Evolutionary conservation across 2,329 filamentous ascomycete genomes (phyloP).

Genomic region (Byssochlamys sp.): DNA sequence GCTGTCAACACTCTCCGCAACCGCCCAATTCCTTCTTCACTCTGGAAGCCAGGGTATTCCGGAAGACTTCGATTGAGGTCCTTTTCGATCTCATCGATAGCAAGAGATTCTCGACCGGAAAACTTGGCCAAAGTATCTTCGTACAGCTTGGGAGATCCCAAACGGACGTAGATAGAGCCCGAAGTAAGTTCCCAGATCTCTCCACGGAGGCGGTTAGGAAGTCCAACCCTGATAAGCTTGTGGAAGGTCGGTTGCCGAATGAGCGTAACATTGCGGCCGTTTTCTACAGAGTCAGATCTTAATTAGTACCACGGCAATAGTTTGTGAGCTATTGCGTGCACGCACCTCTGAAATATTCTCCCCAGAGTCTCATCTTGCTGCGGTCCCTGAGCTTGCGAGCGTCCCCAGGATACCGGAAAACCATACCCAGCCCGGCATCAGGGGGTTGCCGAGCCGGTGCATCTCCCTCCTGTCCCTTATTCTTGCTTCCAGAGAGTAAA

Average conservation of each 20-base stretch:
- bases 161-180: slow-evolving; percentile 75
- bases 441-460: slow-evolving; percentile 48
- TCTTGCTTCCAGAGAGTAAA: slow-evolving; percentile 43
- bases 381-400: slow-evolving; percentile 84
- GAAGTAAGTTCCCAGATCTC: slow-evolving; percentile 95
- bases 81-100: slow-evolving; percentile 98
- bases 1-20: slow-evolving; percentile 85
- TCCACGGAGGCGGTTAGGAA: slow-evolving; percentile 83
- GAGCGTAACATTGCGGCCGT: slow-evolving; percentile 82
- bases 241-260: slow-evolving; percentile 95
- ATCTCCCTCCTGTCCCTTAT: slow-evolving; percentile 42
- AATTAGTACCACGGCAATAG: slow-evolving; percentile 4
- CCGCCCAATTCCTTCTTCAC: slow-evolving; percentile 83
- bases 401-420: slow-evolving; percentile 92
- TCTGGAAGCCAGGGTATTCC: slow-evolving; percentile 95
- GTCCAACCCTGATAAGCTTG: slow-evolving; percentile 87
- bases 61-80: slow-evolving; percentile 92
- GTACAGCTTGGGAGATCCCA: slow-evolving; percentile 78
- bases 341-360: slow-evolving; percentile 69
- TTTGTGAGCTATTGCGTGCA: neutral
- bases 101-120: slow-evolving; percentile 76
- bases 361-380: slow-evolving; percentile 96
- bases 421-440: slow-evolving; percentile 85
- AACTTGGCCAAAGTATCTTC: slow-evolving; percentile 74
- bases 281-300: slow-evolving; percentile 47